Conservation (phyloP, 2,329 filamentous ascomycete genomes). For the Botryotinia calthae region DNA sequence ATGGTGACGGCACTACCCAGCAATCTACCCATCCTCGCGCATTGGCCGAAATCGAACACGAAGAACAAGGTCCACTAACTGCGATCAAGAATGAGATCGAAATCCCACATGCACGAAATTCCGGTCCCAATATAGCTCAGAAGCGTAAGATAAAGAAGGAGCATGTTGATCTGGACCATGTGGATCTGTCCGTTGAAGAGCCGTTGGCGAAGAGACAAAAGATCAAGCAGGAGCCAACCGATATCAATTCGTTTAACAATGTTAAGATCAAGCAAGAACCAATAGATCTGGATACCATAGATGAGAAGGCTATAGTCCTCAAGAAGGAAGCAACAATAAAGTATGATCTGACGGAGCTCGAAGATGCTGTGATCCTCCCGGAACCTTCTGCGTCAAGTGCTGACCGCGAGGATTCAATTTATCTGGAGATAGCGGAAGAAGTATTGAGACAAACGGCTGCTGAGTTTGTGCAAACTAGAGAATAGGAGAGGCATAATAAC, state of each 20-base stretch:
- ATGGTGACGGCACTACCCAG: neutral
- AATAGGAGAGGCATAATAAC: neutral
- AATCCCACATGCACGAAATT: too few relatives aligned
- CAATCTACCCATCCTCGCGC: too few relatives aligned
- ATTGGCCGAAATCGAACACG: neutral
- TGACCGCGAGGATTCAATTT: neutral
- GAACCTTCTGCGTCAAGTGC: neutral
- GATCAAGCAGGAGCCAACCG: neutral
- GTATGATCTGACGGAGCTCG: neutral
- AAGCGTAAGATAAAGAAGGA: neutral
- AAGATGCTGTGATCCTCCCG: neutral
- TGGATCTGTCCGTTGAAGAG: too few relatives aligned
- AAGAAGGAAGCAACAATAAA: neutral
- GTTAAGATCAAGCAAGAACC: neutral
- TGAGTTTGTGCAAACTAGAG: neutral
- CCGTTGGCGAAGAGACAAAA: neutral
- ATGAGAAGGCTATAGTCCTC: neutral
- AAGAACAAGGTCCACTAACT: neutral
- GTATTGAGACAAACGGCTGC: neutral
- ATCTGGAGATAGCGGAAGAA: neutral
- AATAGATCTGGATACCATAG: neutral
- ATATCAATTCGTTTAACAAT: neutral
- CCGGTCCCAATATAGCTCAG: rapidly evolving
- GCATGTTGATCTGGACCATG: neutral
- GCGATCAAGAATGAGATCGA: neutral